phyloP scores from a whole-genome alignment of 495 filamentous ascomycete species.

The Pseudotulostoma volvatum region DNA sequence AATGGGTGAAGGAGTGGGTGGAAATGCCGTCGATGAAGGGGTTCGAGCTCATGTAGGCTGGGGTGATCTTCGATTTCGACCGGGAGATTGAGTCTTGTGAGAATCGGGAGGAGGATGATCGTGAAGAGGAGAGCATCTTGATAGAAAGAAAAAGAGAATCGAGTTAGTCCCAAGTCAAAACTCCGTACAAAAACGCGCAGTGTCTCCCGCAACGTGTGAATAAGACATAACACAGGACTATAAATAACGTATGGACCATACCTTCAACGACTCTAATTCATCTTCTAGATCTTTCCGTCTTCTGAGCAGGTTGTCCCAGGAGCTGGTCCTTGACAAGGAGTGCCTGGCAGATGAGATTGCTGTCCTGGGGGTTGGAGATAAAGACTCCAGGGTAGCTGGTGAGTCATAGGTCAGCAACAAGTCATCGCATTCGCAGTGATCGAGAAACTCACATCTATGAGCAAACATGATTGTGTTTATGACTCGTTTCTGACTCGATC shows the following conservation, averaged over 20 bases:
- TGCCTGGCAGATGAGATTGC: not conserved
- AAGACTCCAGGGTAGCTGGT: not conserved
- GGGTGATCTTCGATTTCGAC: constrained; percentile 1
- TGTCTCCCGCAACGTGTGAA: not conserved
- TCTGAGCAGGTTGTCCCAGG: not conserved
- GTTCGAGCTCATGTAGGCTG: constrained; percentile 11
- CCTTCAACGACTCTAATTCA: not conserved
- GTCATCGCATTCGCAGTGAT: not conserved
- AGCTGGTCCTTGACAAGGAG: not conserved
- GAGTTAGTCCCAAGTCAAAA: not conserved
- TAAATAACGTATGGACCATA: not conserved
- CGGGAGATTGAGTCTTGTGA: not conserved
- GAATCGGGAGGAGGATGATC: not conserved
- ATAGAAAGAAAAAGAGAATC: not conserved
- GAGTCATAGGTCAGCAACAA: not conserved
- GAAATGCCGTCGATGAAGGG: constrained; percentile 8
- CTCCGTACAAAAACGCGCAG: not conserved
- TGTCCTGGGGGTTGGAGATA: not conserved
- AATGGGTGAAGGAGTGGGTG: constrained; percentile 14
- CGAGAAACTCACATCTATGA: too few relatives aligned
- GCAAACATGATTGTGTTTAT: too few relatives aligned
- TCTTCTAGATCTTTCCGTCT: not conserved
- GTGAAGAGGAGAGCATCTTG: not conserved
- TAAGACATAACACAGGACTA: not conserved
- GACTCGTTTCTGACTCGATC: too few relatives aligned